Evolutionary conservation across 257 asterid species (phyloP).

Genomic region (Penstemon barbatus): DNA sequence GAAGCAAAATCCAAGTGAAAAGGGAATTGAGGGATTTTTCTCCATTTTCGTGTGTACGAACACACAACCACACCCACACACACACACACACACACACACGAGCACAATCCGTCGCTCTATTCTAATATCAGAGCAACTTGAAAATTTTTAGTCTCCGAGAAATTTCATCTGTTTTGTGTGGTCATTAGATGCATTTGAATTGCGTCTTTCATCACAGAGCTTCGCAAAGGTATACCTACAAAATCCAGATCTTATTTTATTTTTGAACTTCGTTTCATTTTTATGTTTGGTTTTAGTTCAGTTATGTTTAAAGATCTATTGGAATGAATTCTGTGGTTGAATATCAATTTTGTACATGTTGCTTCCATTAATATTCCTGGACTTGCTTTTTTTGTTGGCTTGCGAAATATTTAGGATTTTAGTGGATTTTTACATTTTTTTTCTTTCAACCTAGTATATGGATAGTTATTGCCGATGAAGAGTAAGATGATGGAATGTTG

Average conservation of each 20-base stretch:
- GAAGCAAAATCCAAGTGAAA: no score
- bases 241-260: conserved; percentile 38
- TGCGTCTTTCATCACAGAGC: conserved; percentile 41
- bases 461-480: conserved; percentile 21
- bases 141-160: conserved; percentile 20
- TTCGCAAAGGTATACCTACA: conserved; percentile 45
- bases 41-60: conserved; percentile 5
- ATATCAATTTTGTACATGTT: conserved; percentile 22
- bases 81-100: conserved; percentile 2
- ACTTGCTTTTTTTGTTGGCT: conserved; percentile 27
- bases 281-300: conserved; percentile 21
- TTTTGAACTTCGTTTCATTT: background rate
- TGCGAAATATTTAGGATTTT: conserved; percentile 22
- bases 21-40: background rate
- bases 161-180: conserved; percentile 24
- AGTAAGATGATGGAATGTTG: conserved; percentile 1
- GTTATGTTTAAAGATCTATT: conserved; percentile 45
- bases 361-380: conserved; percentile 17
- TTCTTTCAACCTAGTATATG: background rate
- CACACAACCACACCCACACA: conserved; percentile 1
- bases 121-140: background rate
- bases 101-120: background rate
- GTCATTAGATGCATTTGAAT: conserved; percentile 38
- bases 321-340: conserved; percentile 31
- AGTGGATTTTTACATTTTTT: conserved; percentile 4